Conservation (phyloP, 805 yeast species). For the Candida morakotiae region DNA sequence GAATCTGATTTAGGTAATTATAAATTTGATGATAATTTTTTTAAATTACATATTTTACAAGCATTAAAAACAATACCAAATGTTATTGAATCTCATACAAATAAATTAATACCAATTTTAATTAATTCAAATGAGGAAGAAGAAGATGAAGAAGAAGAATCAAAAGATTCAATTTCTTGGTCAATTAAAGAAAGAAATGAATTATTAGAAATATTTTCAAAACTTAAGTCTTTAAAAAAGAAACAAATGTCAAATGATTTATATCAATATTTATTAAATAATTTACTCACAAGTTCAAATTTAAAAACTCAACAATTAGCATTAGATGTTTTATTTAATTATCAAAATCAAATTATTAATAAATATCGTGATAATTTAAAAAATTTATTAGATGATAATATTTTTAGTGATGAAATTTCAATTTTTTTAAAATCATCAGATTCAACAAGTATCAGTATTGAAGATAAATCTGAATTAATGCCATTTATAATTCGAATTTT, state of each 20-base stretch:
- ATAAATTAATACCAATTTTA: slow-evolving; percentile 55
- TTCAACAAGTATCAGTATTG: slow-evolving; percentile 46
- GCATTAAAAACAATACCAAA: slow-evolving; percentile 56
- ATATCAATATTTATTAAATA: slow-evolving; percentile 44
- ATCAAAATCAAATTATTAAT: slow-evolving; percentile 51
- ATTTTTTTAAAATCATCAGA: slow-evolving; percentile 54
- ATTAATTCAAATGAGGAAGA: slow-evolving; percentile 27
- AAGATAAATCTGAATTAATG: slow-evolving; percentile 58
- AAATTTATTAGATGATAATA: slow-evolving; percentile 74
- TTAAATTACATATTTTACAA: slow-evolving; percentile 55
- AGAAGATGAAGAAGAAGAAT: slow-evolving; percentile 13
- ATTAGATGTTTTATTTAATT: slow-evolving; percentile 62
- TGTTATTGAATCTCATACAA: slow-evolving; percentile 63
- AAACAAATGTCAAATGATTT: slow-evolving; percentile 51
- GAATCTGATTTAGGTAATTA: slow-evolving; percentile 32
- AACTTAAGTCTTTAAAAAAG: slow-evolving; percentile 61
- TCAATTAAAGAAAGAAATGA: slow-evolving; percentile 50
- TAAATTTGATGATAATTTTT: slow-evolving; percentile 39
- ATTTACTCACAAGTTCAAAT: slow-evolving; percentile 56
- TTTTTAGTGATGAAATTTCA: slow-evolving; percentile 81
- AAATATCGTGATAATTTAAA: slow-evolving; percentile 71
- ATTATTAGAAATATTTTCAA: slow-evolving; percentile 57
- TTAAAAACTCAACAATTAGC: slow-evolving; percentile 69
- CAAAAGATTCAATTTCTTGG: no score
- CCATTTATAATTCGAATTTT: slow-evolving; percentile 73